Base-by-base conservation (phyloP, 192 early-diverging fungal species). In the Podila epigama region DNA sequence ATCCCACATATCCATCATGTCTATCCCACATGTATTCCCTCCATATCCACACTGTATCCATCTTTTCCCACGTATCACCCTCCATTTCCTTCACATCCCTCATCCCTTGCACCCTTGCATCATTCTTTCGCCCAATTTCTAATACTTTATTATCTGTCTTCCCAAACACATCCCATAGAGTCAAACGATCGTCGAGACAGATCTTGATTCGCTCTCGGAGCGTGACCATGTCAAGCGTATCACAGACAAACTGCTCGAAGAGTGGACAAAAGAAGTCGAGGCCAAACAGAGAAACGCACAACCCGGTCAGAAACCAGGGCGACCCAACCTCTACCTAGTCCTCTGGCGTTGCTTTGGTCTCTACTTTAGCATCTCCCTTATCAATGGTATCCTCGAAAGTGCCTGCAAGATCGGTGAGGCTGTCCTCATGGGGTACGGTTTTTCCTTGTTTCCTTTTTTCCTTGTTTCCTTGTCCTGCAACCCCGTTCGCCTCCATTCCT, bases 381-480 rank as follows among this genome's bases (percentile, higher is more conserved):
- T 81, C 56, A 69, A 65, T 2, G 79, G 79, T 16, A 22, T 69
- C 32, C 8, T 69, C 18, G 79, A 81, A 44, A 60, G 60, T 61
- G 44, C 52, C 42, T 71, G 65, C 67, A 81, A 81, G 79, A 81
- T 81, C 64, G 60, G 69, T n/a, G 79, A 81, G 12, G 79, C 79
- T 2, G 63, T 81, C 29, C 70, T 81, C 51, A 73, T 81, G 70
- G 79, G 79, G 66, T 80, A 80, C 44, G n/a, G n/a, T n/a, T n/a
- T n/a, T n/a, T n/a, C n/a, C n/a, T n/a, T n/a, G n/a, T n/a, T n/a
- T n/a, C n/a, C n/a, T n/a, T n/a, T n/a, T n/a, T n/a, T n/a, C n/a
- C n/a, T n/a, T n/a, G n/a, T n/a, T n/a, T n/a, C n/a, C n/a, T n/a
- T n/a, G n/a, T n/a, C n/a, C n/a, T n/a, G n/a, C n/a, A n/a, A n/a